A percentile compares a stretch with the other conserved stretches of the same genome.
These are phyloP conservation scores for Phoenix roebelenii DNA, from an alignment of 176 grass and related monocot species.

Conservation along the genomic window DNA sequence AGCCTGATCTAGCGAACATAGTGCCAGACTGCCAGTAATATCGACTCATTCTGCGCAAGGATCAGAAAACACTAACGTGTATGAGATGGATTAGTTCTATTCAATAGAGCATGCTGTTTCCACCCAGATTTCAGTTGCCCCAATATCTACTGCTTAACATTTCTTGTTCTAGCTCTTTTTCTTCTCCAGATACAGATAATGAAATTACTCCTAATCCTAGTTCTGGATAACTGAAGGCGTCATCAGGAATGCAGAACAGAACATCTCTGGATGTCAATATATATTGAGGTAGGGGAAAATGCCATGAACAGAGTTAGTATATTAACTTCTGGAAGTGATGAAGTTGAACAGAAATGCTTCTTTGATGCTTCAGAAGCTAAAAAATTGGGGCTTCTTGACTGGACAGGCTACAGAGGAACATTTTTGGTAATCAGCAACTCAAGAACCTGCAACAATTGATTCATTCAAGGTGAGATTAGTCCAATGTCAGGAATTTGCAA, in stretches of 20 bases:
- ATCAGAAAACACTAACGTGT: no score
- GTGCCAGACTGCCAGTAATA: no score
- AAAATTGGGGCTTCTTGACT: no score
- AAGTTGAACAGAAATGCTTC: background rate
- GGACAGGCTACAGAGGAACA: no score
- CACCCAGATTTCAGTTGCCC: background rate
- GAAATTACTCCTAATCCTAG: background rate
- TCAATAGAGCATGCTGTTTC: background rate
- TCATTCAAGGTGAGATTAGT: no score
- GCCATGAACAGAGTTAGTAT: background rate
- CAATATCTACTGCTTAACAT: background rate
- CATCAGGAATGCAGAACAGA: background rate
- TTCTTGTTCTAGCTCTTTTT: constrained; percentile 2
- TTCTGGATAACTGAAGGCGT: background rate
- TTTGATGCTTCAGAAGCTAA: constrained; percentile 21
- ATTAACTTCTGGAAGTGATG: background rate
- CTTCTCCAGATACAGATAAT: background rate
- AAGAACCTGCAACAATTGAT: no score
- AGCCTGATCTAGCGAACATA: no score
- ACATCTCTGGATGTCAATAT: background rate
- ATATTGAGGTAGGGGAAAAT: background rate
- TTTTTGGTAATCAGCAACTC: no score
- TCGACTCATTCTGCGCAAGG: no score
- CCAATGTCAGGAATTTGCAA: no score
- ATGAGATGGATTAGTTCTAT: no score